Evolutionary conservation across 75 land plant species (phyloP), one percentile per base, ranked within the genome.

Genomic region (Azolla pinnata): DNA sequence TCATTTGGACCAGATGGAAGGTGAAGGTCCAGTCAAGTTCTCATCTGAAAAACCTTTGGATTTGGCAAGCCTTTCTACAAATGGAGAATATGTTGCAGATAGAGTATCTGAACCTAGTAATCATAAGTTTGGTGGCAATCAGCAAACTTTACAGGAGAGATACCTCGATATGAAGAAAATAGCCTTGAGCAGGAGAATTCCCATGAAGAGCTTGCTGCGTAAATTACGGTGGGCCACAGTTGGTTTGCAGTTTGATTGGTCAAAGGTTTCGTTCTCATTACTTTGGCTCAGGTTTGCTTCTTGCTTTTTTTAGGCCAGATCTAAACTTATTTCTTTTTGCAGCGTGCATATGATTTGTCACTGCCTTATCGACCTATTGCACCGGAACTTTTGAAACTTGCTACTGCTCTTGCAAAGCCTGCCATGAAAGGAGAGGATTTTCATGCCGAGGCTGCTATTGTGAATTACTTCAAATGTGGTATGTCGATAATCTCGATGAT

Each of bases 221-320:
- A 93, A 89, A 78, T 54, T 93, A 55, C 74, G 99, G 4, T 93
- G 99, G 99, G 85, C 91, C 60, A 93, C 99, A 1, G 83, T 93
- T 60, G 99, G 99, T 28, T 44, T 93, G 32, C 99, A 93, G 67
- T 93, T 93, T 64, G 90, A 86, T 67, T 93, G 99, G 99, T 89
- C 99, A 59, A 79, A 85, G 95, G 98, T 88, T 17, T 9, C 45
- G 54, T 30, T 46, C 7, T 8, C 21, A 30, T 2, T 18, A 9
- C 21, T 48, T 35, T 5, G 12, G 12, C 10, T 35, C 40, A 35
- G 5, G 12, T 35, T 5, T 5, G 12, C 40, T 5, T 35, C 40
- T 5, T 35, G 40, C 12, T 5, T 5, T 35, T 5, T 5, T 35
- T 35, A 5, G 12, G 40, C 10, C 5, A 12, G 40, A 16, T 47